Conservation (phyloP, 768 basidiomycete species). For the Mycena maculata region DNA sequence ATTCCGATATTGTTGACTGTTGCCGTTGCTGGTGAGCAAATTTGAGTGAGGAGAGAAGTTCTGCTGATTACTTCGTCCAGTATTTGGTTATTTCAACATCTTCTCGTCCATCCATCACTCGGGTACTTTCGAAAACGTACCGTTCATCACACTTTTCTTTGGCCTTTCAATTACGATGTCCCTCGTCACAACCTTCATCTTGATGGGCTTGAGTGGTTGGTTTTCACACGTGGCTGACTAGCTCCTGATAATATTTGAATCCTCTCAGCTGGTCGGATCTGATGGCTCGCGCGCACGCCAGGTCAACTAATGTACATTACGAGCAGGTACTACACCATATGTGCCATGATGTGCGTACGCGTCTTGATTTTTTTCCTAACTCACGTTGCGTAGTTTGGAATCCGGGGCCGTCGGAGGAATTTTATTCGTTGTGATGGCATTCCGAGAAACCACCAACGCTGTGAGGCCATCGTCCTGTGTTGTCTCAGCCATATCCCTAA, state of each 20-base stretch:
- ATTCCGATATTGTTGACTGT: constrained; percentile 4
- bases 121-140: neutral
- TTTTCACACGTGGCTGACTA: neutral
- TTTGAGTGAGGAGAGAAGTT: neutral
- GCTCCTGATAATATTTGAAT: constrained; percentile 1
- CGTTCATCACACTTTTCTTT: neutral
- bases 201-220: constrained; percentile 18
- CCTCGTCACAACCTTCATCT: constrained; percentile 5
- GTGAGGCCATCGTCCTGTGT: neutral
- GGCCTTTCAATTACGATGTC: constrained; percentile 8
- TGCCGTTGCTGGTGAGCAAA: neutral
- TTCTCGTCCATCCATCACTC: too few species aligned
- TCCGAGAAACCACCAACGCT: neutral
- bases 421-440: neutral
- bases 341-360: constrained; percentile 15
- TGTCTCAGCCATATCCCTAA: neutral
- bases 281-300: constrained; percentile 15
- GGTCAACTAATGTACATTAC: neutral
- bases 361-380: neutral
- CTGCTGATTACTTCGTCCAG: neutral
- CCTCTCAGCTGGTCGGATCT: constrained; percentile 14
- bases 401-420: constrained; percentile 12
- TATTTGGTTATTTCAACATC: constrained; percentile 2
- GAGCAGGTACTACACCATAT: constrained; percentile 7
- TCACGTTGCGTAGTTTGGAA: constrained; percentile 13